A percentile compares a stretch with the other conserved stretches of the same genome.
phyloP scores from a whole-genome alignment of 345 rosid genomes.

The sweet orange (Citrus sinensis) region DVS_A1.0 CM039163.1:37153501-37154000 shows the following conservation, averaged over 20 bases:
- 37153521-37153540: neutral
- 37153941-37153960: neutral
- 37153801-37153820: neutral
- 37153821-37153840: neutral
- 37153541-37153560: neutral
- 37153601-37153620: conserved; percentile 29
- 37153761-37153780: conserved; percentile 81
- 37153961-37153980: neutral
- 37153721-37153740: conserved; percentile 87
- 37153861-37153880: neutral
- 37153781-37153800: neutral
- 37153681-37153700: conserved; percentile 89
- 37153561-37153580: neutral
- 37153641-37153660: conserved; percentile 87
- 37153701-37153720: conserved; percentile 80
- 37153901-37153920: neutral
- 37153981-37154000: neutral
- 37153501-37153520: neutral
- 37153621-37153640: conserved; percentile 47
- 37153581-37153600: neutral
- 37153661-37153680: conserved; percentile 96
- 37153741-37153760: conserved; percentile 78
- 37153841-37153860: neutral
- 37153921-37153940: neutral
- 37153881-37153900: neutral